phyloP scores from a whole-genome alignment of 2,329 filamentous ascomycete species.

The Talaromyces rugulosus region DNA sequence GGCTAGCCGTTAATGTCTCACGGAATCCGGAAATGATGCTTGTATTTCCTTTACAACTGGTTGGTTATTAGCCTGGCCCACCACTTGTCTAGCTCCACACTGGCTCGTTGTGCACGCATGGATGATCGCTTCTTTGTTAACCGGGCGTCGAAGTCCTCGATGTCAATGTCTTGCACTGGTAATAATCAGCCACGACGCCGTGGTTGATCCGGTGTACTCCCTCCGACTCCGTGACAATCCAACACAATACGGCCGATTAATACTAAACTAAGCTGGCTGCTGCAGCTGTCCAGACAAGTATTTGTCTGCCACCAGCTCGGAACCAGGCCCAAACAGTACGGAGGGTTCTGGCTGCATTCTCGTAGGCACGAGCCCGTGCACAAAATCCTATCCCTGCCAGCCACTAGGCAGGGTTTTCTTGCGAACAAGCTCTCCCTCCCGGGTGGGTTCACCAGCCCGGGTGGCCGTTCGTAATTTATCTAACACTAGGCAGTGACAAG shows the following conservation, averaged over 20 bases:
- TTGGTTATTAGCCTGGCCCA: background rate
- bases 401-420: background rate
- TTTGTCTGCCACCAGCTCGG: background rate
- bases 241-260: background rate
- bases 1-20: background rate
- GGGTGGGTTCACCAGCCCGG: background rate
- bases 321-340: background rate
- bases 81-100: background rate
- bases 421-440: background rate
- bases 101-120: background rate
- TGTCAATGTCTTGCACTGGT: background rate
- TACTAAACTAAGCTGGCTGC: background rate
- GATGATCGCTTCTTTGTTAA: background rate
- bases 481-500: background rate
- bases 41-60: background rate
- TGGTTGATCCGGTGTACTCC: background rate
- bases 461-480: background rate
- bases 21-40: background rate
- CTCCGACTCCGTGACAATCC: background rate
- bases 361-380: background rate
- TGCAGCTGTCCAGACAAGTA: background rate
- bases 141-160: no score
- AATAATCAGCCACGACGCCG: no score
- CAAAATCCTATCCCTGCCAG: background rate
- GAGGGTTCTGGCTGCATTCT: background rate